These are phyloP conservation scores for Neoboletus brunneissimus DNA, from an alignment of 768 basidiomycete species.

Conservation along the genomic window DNA sequence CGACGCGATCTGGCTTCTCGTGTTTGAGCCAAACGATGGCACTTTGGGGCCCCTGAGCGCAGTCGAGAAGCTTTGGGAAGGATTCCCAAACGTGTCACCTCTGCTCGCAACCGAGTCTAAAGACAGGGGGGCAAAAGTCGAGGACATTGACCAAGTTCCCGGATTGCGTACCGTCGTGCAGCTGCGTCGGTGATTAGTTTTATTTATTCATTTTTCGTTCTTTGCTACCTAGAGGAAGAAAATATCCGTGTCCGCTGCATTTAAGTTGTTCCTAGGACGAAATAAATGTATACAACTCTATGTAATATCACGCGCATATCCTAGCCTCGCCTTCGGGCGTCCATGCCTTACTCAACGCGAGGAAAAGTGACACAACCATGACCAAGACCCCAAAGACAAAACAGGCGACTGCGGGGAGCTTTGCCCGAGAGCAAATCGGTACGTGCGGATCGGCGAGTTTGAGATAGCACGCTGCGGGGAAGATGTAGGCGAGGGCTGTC, in stretches of 20 bases:
- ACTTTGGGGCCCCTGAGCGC: slow-evolving; percentile 53
- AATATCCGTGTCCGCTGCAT: slow-evolving; percentile 1
- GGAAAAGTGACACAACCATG: slow-evolving; percentile 71
- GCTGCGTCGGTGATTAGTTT: slow-evolving; percentile 13
- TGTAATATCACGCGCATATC: slow-evolving; percentile 57
- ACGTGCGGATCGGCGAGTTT: slow-evolving; percentile 57
- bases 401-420: slow-evolving; percentile 74
- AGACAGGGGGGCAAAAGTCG: slow-evolving; percentile 62
- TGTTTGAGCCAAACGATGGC: slow-evolving; percentile 56
- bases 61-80: slow-evolving; percentile 68
- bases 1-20: slow-evolving; percentile 93
- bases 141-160: slow-evolving; percentile 52
- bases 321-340: slow-evolving; percentile 65
- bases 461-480: slow-evolving; percentile 84
- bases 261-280: slow-evolving; percentile 10
- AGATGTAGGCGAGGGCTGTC: slow-evolving; percentile 89
- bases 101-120: slow-evolving; percentile 68
- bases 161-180: slow-evolving; percentile 48
- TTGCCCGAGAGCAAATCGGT: slow-evolving; percentile 68
- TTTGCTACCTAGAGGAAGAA: slow-evolving; percentile 8
- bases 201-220: not conserved
- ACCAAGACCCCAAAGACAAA: slow-evolving; percentile 72
- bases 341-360: slow-evolving; percentile 80
- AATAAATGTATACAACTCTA: slow-evolving; percentile 21
- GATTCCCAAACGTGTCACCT: slow-evolving; percentile 64